Evolutionary conservation across 1,139 yeast genomes (phyloP).

Genomic region (Pichia sp.): DNA sequence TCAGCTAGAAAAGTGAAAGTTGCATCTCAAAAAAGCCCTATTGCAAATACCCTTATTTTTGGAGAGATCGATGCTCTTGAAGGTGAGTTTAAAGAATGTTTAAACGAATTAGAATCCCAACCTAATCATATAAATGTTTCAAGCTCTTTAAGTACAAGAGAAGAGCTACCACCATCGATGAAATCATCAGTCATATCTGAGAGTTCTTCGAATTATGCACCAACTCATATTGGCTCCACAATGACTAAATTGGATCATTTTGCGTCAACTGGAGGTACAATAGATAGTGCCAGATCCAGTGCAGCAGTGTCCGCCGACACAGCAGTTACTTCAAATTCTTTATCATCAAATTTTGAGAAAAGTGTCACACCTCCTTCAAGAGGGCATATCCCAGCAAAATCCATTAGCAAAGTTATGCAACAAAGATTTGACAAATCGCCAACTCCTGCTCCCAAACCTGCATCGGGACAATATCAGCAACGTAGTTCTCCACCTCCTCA

Average conservation of each 20-base stretch:
- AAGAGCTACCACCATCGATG: slow-evolving; percentile 6
- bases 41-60: slow-evolving; percentile 1
- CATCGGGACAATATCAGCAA: not conserved
- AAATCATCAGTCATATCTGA: slow-evolving; percentile 2
- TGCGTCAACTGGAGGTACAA: not conserved
- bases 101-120: slow-evolving; percentile 11
- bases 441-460: not conserved
- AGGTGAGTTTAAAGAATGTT: slow-evolving; percentile 21
- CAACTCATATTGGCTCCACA: not conserved
- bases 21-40: not conserved
- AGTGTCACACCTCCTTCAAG: not conserved
- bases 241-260: not conserved
- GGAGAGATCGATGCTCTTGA: slow-evolving; percentile 22
- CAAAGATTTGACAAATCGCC: not conserved
- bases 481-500: slow-evolving; percentile 13
- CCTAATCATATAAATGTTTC: too few relatives aligned
- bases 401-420: not conserved
- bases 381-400: not conserved
- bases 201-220: slow-evolving; percentile 6
- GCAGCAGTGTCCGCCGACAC: too few relatives aligned
- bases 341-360: too few relatives aligned
- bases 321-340: not conserved
- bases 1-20: not conserved
- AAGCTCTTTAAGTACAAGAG: too few relatives aligned
- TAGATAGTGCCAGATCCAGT: too few relatives aligned